These are phyloP conservation scores for Phalaenopsis hybrid DNA, from an alignment of 116 monocot genomes.

Conservation along the genomic window DNA sequence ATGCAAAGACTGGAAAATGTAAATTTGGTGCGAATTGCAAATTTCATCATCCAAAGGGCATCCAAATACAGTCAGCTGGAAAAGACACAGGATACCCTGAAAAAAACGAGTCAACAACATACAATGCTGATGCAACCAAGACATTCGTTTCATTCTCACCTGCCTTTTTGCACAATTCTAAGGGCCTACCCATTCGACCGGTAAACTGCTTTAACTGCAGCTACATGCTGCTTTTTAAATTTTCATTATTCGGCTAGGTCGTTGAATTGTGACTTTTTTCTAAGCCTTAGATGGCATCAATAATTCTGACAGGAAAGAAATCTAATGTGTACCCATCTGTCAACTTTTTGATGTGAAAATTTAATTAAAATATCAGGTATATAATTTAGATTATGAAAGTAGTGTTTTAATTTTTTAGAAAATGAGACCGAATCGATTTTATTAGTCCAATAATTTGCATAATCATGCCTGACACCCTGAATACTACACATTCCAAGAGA, in stretches of 20 bases:
- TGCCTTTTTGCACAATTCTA: constrained; percentile 68
- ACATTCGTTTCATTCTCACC: constrained; percentile 28
- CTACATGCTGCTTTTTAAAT: neutral
- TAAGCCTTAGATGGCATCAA: too few species aligned
- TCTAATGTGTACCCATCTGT: neutral
- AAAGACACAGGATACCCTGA: neutral
- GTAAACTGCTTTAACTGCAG: constrained; percentile 21
- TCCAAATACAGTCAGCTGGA: constrained; percentile 24
- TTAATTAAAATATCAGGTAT: too few species aligned
- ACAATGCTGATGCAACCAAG: constrained; percentile 11
- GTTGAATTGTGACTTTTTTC: neutral
- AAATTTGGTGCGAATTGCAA: constrained; percentile 85
- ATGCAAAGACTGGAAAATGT: constrained; percentile 79
- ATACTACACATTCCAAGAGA: too few species aligned
- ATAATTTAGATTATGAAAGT: too few species aligned
- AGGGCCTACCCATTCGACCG: constrained; percentile 80
- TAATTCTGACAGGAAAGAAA: neutral
- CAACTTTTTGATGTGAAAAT: too few species aligned
- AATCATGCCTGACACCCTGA: too few species aligned
- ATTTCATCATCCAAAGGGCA: constrained; percentile 88
- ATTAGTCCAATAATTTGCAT: too few species aligned
- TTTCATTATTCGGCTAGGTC: neutral
- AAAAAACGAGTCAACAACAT: too few species aligned
- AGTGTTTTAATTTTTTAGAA: too few species aligned
- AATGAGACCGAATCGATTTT: too few species aligned